These are phyloP conservation scores for Ophiosphaerella korrae DNA, from an alignment of 2,329 filamentous ascomycete genomes.

Conservation along the genomic window DNA sequence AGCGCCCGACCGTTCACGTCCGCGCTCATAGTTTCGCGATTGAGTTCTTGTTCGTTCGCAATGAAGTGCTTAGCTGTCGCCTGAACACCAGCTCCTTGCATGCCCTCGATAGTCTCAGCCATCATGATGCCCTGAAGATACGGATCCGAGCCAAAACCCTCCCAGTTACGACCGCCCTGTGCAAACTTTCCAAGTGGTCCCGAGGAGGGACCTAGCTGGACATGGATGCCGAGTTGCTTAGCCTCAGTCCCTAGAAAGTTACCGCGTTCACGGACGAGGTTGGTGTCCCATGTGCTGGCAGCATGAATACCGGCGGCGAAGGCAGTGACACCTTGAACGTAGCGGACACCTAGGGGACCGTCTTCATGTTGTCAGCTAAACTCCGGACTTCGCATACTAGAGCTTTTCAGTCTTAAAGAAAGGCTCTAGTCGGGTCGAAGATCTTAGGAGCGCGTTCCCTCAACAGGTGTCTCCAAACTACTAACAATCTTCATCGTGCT, in stretches of 20 bases:
- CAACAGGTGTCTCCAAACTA: no score
- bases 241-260: conserved; percentile 46
- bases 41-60: conserved; percentile 70
- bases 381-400: no score
- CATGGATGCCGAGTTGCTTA: conserved; percentile 50
- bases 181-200: conserved; percentile 48
- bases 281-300: conserved; percentile 46
- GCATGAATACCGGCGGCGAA: conserved; percentile 49
- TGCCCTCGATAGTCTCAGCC: conserved; percentile 51
- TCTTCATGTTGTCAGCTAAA: conserved; percentile 27
- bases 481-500: no score
- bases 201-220: conserved; percentile 51
- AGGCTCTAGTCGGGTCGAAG: not conserved
- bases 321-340: conserved; percentile 44
- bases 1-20: conserved; percentile 75
- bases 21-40: conserved; percentile 52
- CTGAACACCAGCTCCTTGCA: conserved; percentile 52
- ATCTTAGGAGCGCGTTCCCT: not conserved
- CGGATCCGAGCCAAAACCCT: conserved; percentile 57
- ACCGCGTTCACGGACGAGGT: conserved; percentile 43
- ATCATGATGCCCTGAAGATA: conserved; percentile 54
- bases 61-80: conserved; percentile 56
- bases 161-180: conserved; percentile 54
- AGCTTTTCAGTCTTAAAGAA: no score
- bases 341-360: conserved; percentile 48